Evolutionary conservation across 305 asterid species (phyloP).

Genomic region (Solanum aculeatissimum): DNA sequence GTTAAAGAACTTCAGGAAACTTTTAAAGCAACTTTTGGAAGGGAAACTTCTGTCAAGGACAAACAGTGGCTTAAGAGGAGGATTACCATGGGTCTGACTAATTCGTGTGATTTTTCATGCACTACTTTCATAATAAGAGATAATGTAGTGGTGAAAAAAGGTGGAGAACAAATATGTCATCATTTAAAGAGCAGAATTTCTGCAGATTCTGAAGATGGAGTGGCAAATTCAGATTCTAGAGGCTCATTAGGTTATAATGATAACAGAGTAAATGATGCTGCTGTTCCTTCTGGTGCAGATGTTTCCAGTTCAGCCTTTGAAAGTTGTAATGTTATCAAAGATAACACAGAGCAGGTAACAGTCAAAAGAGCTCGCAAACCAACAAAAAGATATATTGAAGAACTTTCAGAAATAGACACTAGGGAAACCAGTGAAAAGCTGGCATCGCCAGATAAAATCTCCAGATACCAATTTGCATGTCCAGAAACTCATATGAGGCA

Average conservation of each 20-base stretch:
- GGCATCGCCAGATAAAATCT: slow-evolving; percentile 18
- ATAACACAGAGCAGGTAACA: slow-evolving; percentile 40
- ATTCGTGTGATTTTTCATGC: slow-evolving; percentile 79
- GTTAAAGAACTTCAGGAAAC: slow-evolving; percentile 92
- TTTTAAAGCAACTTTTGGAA: slow-evolving; percentile 87
- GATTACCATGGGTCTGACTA: slow-evolving; percentile 84
- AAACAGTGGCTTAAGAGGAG: slow-evolving; percentile 95
- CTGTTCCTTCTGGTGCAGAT: slow-evolving; percentile 17
- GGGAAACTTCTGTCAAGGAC: slow-evolving; percentile 93
- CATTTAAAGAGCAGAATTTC: slow-evolving; percentile 17
- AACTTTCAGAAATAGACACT: slow-evolving; percentile 70
- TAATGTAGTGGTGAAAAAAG: slow-evolving; percentile 44
- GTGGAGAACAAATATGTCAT: slow-evolving; percentile 27
- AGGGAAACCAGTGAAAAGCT: slow-evolving; percentile 49
- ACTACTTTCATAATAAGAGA: slow-evolving; percentile 49
- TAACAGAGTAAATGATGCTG: slow-evolving; percentile 18
- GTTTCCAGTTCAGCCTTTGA: slow-evolving; percentile 16
- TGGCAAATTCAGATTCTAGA: slow-evolving; percentile 17
- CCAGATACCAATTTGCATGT: slow-evolving; percentile 21
- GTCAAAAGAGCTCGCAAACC: slow-evolving; percentile 87
- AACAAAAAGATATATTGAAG: slow-evolving; percentile 84
- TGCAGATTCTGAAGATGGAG: slow-evolving; percentile 35
- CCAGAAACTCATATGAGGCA: slow-evolving; percentile 24
- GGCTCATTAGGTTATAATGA: slow-evolving; percentile 17
- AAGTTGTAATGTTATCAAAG: slow-evolving; percentile 34